phyloP scores from a whole-genome alignment of 2,329 filamentous ascomycete species.

The Trichoderma sp. region DNA sequence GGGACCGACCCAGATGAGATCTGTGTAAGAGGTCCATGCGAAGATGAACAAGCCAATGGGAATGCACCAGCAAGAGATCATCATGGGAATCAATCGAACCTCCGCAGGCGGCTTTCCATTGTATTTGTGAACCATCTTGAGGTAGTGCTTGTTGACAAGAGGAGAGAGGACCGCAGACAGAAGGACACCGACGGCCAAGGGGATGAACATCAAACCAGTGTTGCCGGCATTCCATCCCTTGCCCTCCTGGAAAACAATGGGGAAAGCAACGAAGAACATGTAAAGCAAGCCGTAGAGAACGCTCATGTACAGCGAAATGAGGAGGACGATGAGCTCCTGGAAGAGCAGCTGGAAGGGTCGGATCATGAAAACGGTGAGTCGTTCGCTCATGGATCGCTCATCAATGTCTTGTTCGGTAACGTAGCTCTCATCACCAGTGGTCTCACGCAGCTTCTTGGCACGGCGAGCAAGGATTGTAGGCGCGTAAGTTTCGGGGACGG shows the following conservation, averaged over 20 bases:
- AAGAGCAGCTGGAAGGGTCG: conserved; percentile 85
- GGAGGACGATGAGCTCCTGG: conserved; percentile 77
- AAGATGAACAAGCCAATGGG: conserved; percentile 58
- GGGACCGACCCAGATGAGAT: conserved; percentile 68
- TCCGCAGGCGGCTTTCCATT: conserved; percentile 75
- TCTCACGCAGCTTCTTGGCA: conserved; percentile 68
- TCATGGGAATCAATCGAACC: conserved; percentile 77
- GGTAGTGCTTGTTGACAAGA: conserved; percentile 77
- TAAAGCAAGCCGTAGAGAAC: conserved; percentile 73
- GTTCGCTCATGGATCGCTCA: conserved; percentile 63
- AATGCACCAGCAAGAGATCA: conserved; percentile 71
- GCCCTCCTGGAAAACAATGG: conserved; percentile 70
- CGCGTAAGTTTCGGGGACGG: conserved; percentile 86
- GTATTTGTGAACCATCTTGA: conserved; percentile 59
- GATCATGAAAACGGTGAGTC: conserved; percentile 70
- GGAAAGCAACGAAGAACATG: conserved; percentile 73
- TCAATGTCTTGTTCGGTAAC: conserved; percentile 83
- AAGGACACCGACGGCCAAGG: conserved; percentile 72
- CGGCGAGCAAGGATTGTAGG: conserved; percentile 70
- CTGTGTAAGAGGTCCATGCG: conserved; percentile 61
- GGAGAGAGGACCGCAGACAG: conserved; percentile 65
- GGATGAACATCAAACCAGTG: conserved; percentile 85
- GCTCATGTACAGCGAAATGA: conserved; percentile 82
- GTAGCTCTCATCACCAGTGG: conserved; percentile 63
- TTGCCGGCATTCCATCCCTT: conserved; percentile 73